Percentiles rank a stretch among this genome's conserved stretches.
Conservation (phyloP, 148 eudicot genomes). For the Rhododendron vialii region DNA sequence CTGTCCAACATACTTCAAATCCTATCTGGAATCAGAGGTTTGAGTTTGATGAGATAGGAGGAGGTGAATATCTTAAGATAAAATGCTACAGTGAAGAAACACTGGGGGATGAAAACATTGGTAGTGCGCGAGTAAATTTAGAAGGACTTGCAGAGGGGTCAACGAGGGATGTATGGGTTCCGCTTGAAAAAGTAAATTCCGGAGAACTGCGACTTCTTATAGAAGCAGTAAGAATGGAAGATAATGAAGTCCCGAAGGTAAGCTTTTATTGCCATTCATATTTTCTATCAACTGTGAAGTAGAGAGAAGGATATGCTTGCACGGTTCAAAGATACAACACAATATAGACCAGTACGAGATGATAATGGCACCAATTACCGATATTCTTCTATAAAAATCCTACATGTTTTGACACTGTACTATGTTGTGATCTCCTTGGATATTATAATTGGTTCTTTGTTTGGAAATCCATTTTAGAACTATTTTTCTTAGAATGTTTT, state of each 20-base stretch:
- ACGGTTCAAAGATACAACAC: neutral
- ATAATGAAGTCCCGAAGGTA: slow-evolving; percentile 45
- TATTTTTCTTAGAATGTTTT: neutral
- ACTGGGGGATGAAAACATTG: slow-evolving; percentile 79
- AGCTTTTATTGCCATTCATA: neutral
- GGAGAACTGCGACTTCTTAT: slow-evolving; percentile 84
- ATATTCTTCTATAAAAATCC: neutral
- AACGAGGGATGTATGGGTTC: slow-evolving; percentile 65
- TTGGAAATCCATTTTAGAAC: neutral
- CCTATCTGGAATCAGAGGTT: slow-evolving; percentile 85
- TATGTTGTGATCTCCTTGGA: neutral
- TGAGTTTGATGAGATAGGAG: slow-evolving; percentile 90
- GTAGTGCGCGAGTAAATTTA: slow-evolving; percentile 81
- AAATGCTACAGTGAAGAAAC: slow-evolving; percentile 76
- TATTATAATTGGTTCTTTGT: neutral
- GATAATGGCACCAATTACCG: neutral
- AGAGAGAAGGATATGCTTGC: neutral
- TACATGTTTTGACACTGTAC: neutral
- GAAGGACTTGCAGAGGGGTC: slow-evolving; percentile 83
- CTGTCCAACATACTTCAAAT: slow-evolving; percentile 38
- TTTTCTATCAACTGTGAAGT: neutral
- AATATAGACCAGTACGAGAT: neutral
- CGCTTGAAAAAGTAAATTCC: slow-evolving; percentile 83
- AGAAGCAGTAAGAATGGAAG: slow-evolving; percentile 53
- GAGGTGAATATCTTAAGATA: slow-evolving; percentile 84